Evolutionary conservation across 2,329 filamentous ascomycete species (phyloP).

Genomic region (Elsinoe necatrix): DNA sequence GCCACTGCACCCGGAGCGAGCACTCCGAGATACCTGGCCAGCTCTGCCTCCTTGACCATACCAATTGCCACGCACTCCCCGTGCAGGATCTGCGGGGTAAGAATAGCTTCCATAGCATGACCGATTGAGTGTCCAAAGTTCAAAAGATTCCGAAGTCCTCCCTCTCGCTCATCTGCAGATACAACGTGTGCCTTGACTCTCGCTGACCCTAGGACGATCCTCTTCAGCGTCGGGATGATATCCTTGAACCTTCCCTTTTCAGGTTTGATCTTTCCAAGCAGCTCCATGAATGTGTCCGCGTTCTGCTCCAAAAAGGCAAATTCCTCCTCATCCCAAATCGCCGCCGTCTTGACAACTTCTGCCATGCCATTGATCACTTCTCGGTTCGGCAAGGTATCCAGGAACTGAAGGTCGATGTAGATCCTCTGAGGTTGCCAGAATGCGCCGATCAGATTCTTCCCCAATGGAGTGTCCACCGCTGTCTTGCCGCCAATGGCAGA

Average conservation of each 20-base stretch:
- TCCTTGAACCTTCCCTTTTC: slow-evolving; percentile 55
- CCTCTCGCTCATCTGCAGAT: slow-evolving; percentile 87
- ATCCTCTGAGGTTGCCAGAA: slow-evolving; percentile 95
- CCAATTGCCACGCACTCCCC: slow-evolving; percentile 94
- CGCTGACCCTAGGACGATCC: slow-evolving; percentile 79
- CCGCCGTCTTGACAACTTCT: slow-evolving; percentile 77
- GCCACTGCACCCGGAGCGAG: slow-evolving; percentile 81
- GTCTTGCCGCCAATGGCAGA: slow-evolving; percentile 98
- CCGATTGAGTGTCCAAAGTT: slow-evolving; percentile 99
- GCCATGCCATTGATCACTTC: slow-evolving; percentile 99
- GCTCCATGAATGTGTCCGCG: slow-evolving; percentile 64
- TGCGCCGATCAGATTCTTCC: slow-evolving; percentile 90
- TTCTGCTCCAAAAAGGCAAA: slow-evolving; percentile 79
- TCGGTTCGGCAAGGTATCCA: slow-evolving; percentile 79
- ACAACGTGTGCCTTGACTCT: slow-evolving; percentile 90
- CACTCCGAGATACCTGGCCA: slow-evolving; percentile 80
- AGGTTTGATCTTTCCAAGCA: slow-evolving; percentile 51
- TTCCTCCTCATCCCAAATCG: slow-evolving; percentile 85
- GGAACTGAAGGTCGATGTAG: slow-evolving; percentile 86
- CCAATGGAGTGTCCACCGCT: slow-evolving; percentile 89
- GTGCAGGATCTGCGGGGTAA: slow-evolving; percentile 90
- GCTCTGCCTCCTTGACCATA: slow-evolving; percentile 95
- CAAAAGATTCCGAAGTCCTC: slow-evolving; percentile 82
- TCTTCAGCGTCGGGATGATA: slow-evolving; percentile 48
- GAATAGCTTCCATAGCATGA: slow-evolving; percentile 89